Conservation (phyloP, 768 basidiomycete genomes). For the Paxillus rubicundulus region DNA sequence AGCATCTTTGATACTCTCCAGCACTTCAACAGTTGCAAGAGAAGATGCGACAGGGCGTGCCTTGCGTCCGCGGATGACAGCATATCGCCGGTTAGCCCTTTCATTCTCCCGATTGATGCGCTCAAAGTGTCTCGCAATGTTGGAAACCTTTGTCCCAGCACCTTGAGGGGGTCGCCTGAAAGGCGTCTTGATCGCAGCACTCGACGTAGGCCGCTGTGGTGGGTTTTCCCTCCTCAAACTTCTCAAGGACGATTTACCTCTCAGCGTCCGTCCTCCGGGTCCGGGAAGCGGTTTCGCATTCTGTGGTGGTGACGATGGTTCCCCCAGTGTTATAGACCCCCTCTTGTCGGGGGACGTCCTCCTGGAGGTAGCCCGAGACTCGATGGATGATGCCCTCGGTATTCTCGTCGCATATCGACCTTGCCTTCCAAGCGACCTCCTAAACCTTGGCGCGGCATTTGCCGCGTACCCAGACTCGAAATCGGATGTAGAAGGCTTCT, state of each 20-base stretch:
- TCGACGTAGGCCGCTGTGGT: slow-evolving; percentile 43
- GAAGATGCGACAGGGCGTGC: slow-evolving; percentile 90
- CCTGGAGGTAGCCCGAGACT: slow-evolving; percentile 63
- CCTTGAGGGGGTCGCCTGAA: slow-evolving; percentile 52
- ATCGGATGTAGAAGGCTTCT: slow-evolving; percentile 71
- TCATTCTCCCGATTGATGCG: slow-evolving; percentile 74
- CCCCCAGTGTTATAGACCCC: slow-evolving; percentile 33
- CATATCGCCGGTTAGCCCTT: slow-evolving; percentile 72
- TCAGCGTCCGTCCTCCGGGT: slow-evolving; percentile 34
- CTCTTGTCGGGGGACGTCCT: slow-evolving; percentile 75
- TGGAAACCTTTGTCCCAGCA: slow-evolving; percentile 72
- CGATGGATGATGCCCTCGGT: slow-evolving; percentile 44
- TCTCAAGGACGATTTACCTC: slow-evolving; percentile 36
- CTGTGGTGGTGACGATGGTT: slow-evolving; percentile 31
- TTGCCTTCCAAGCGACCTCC: slow-evolving; percentile 42
- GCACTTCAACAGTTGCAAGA: slow-evolving; percentile 81
- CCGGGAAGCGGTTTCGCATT: slow-evolving; percentile 26
- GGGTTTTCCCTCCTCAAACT: slow-evolving; percentile 35
- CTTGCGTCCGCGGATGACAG: slow-evolving; percentile 81
- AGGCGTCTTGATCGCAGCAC: slow-evolving; percentile 42
- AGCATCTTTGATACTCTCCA: slow-evolving; percentile 88
- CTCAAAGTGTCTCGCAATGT: slow-evolving; percentile 89
- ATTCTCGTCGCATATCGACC: slow-evolving; percentile 46
- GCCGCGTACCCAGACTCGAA: slow-evolving; percentile 91
- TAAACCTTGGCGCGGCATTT: slow-evolving; percentile 81